A percentile compares a stretch with the other conserved stretches of the same genome.
phyloP scores from a whole-genome alignment of 208 protist species.

The Leishmania braziliensis region DNA sequence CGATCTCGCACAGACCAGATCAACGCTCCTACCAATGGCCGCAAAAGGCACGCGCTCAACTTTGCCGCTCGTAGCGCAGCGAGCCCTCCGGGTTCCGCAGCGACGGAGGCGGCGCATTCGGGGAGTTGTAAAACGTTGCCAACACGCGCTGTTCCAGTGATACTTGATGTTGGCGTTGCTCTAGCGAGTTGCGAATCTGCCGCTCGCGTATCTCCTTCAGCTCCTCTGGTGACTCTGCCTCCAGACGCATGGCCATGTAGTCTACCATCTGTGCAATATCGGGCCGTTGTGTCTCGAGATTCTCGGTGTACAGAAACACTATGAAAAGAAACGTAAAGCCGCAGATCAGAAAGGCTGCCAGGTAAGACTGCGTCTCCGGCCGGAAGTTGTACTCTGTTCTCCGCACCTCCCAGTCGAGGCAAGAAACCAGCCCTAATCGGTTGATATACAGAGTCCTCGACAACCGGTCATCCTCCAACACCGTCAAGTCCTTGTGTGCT shows the following conservation, averaged over 20 bases:
- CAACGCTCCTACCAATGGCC: neutral
- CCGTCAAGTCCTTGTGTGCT: conserved; percentile 80
- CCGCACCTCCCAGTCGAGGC: conserved; percentile 89
- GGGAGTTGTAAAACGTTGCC: conserved; percentile 77
- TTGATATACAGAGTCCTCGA: conserved; percentile 91
- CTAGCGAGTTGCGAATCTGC: conserved; percentile 62
- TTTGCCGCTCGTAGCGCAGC: conserved; percentile 11
- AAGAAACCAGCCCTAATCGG: conserved; percentile 85
- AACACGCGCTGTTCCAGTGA: conserved; percentile 79
- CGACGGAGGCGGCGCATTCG: conserved; percentile 49
- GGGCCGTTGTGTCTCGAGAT: conserved; percentile 54
- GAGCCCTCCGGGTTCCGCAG: conserved; percentile 54
- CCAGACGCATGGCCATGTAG: conserved; percentile 82
- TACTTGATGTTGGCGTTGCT: conserved; percentile 48
- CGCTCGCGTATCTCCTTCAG: conserved; percentile 51
- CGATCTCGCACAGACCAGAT: neutral
- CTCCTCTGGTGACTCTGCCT: conserved; percentile 76
- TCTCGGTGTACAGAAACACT: conserved; percentile 44
- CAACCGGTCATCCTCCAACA: conserved; percentile 85
- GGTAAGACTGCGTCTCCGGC: conserved; percentile 61
- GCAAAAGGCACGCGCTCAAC: neutral
- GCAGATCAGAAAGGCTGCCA: conserved; percentile 45
- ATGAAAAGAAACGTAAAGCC: conserved; percentile 50
- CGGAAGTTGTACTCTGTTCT: conserved; percentile 89
- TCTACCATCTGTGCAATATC: conserved; percentile 85